A percentile compares a stretch with the other conserved stretches of the same genome.
Evolutionary conservation across 2,329 filamentous ascomycete species (phyloP).

Genomic region (Alternaria alternata): DNA sequence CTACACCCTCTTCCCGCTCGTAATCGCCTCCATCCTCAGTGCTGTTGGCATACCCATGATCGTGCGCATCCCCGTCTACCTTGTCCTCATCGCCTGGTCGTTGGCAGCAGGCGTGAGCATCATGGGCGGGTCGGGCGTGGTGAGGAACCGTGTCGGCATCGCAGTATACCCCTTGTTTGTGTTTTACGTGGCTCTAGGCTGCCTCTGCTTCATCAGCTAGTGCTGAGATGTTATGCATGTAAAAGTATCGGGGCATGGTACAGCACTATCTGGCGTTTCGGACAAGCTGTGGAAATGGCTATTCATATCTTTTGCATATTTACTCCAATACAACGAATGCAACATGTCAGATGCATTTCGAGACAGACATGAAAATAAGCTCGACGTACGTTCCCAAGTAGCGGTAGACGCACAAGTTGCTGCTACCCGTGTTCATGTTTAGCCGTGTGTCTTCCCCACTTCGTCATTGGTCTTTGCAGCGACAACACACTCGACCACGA

Average conservation of each 20-base stretch:
- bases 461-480: conserved; percentile 41
- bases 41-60: conserved; percentile 82
- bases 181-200: conserved; percentile 92
- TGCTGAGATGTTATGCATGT: conserved; percentile 11
- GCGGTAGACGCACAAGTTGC: conserved; percentile 10
- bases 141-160: conserved; percentile 91
- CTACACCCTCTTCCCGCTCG: conserved; percentile 96
- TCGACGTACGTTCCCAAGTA: conserved; percentile 17
- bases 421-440: conserved; percentile 27
- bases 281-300: conserved; percentile 3
- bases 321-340: conserved; percentile 1
- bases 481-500: conserved; percentile 35
- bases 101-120: conserved; percentile 96
- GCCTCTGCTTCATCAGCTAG: conserved; percentile 96
- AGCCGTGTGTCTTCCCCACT: conserved; percentile 32
- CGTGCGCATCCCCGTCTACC: conserved; percentile 86
- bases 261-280: conserved; percentile 16
- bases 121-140: conserved; percentile 90
- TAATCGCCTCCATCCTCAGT: conserved; percentile 89
- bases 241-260: conserved; percentile 9
- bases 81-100: conserved; percentile 89
- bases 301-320: not conserved
- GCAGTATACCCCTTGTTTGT: conserved; percentile 95
- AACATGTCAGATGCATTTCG: not conserved
- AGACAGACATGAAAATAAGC: not conserved